A percentile compares a stretch with the other conserved stretches of the same genome.
Evolutionary conservation across 352 stramenopile genomes (phyloP).

Genomic region (Thraustotheca clavata): DNA sequence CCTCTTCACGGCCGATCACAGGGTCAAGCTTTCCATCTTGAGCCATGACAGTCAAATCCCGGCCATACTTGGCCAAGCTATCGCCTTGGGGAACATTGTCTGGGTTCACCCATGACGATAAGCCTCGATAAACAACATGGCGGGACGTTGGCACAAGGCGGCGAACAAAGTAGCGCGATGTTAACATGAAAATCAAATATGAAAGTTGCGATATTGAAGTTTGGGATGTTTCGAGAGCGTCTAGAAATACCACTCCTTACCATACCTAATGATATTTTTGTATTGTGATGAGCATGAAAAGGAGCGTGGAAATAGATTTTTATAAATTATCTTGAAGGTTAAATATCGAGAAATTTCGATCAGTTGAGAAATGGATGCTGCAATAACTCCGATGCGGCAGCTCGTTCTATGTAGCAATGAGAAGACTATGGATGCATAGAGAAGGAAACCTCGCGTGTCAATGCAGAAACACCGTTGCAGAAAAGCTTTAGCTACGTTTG

Average conservation of each 20-base stretch:
- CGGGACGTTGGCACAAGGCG: background rate
- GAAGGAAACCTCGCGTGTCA: conserved; percentile 44
- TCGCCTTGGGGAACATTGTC: conserved; percentile 73
- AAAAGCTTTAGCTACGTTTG: conserved; percentile 42
- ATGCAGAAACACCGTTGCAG: conserved; percentile 62
- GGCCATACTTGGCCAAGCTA: conserved; percentile 65
- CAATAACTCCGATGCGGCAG: conserved; percentile 50
- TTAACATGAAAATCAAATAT: conserved; percentile 2
- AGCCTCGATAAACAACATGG: background rate
- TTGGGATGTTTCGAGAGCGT: no score
- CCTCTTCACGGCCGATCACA: conserved; percentile 90
- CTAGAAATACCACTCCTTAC: no score
- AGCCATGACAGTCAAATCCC: conserved; percentile 64
- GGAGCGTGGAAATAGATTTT: background rate
- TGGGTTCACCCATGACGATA: conserved; percentile 55
- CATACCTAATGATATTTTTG: no score
- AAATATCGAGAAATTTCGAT: background rate
- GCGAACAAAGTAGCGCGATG: conserved; percentile 4
- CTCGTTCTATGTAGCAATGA: conserved; percentile 35
- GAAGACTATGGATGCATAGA: background rate
- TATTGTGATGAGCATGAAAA: no score
- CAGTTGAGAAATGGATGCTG: conserved; percentile 41
- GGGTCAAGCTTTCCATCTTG: conserved; percentile 82
- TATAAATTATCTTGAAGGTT: background rate
- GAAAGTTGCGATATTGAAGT: no score